These are phyloP conservation scores for Cadophora sp. DNA, from an alignment of 2,329 filamentous ascomycete species.

Conservation along the genomic window DNA sequence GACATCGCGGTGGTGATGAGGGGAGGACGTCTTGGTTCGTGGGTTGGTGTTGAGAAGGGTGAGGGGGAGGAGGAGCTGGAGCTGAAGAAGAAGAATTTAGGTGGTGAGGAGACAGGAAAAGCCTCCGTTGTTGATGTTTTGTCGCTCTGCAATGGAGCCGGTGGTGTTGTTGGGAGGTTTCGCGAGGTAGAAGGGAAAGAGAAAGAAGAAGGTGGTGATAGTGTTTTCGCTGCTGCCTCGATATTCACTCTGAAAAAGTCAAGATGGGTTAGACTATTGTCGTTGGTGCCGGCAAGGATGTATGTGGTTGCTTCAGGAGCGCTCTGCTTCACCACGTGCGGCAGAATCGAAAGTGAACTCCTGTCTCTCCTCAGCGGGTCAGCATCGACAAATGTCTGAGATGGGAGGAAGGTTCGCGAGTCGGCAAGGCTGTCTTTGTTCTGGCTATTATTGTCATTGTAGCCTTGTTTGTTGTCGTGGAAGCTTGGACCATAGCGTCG, in stretches of 20 bases:
- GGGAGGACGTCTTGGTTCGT: neutral
- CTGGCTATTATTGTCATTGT: neutral
- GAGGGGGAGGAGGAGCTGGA: neutral
- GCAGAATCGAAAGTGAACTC: neutral
- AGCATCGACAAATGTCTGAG: neutral
- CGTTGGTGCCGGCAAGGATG: neutral
- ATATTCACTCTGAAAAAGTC: neutral
- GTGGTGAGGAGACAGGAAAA: neutral
- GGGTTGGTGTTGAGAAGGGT: slow-evolving; percentile 6
- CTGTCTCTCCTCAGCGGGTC: neutral
- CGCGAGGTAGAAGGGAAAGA: neutral
- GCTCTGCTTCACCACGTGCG: neutral
- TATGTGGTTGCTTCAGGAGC: neutral
- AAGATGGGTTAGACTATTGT: neutral
- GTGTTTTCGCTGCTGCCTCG: neutral
- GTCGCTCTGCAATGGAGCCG: neutral
- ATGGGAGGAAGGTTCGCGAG: neutral
- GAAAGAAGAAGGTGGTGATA: neutral
- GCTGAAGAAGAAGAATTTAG: neutral
- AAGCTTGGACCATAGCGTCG: neutral
- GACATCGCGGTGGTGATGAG: slow-evolving; percentile 7
- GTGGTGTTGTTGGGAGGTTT: neutral
- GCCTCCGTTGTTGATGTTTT: neutral
- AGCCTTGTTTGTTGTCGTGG: neutral
- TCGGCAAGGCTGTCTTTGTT: neutral